These are phyloP conservation scores for Phlebiopsis gigantea DNA, from an alignment of 768 basidiomycete genomes.

Conservation along the genomic window DNA sequence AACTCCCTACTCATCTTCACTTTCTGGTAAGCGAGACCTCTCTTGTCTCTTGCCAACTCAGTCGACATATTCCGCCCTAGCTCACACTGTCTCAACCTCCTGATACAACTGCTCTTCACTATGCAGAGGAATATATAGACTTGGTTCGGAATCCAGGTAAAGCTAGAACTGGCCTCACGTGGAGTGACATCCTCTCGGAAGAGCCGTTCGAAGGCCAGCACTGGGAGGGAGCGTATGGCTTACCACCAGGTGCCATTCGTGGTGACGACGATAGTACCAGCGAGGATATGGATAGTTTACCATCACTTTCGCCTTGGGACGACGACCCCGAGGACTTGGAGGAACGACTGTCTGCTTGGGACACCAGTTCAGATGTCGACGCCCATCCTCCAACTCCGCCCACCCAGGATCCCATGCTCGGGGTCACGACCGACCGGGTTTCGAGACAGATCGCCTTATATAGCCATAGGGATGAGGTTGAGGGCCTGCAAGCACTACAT, in stretches of 20 bases:
- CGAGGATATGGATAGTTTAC: constrained; percentile 39
- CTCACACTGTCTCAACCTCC: constrained; percentile 54
- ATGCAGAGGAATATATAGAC: constrained; percentile 52
- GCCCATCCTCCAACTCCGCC: not conserved
- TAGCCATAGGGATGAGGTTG: constrained; percentile 50
- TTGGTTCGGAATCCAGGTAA: constrained; percentile 38
- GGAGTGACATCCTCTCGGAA: constrained; percentile 75
- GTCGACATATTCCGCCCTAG: constrained; percentile 28
- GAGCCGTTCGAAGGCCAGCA: constrained; percentile 85
- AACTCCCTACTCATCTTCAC: constrained; percentile 67
- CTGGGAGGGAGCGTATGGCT: constrained; percentile 71
- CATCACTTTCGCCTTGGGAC: constrained; percentile 60
- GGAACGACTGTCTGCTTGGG: constrained; percentile 15
- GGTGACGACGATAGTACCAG: constrained; percentile 29
- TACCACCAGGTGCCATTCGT: constrained; percentile 39
- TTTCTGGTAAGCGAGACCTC: constrained; percentile 47
- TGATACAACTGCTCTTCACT: constrained; percentile 38
- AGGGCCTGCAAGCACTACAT: constrained; percentile 55
- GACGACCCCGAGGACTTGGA: constrained; percentile 16
- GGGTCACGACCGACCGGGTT: not conserved
- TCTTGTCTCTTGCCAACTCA: not conserved
- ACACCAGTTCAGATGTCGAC: constrained; percentile 3
- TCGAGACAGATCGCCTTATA: constrained; percentile 17
- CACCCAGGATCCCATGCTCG: not conserved
- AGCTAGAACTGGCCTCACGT: constrained; percentile 46